These are phyloP conservation scores for Chlorencoelia australis DNA, from an alignment of 2,329 filamentous ascomycete species.

Conservation along the genomic window DNA sequence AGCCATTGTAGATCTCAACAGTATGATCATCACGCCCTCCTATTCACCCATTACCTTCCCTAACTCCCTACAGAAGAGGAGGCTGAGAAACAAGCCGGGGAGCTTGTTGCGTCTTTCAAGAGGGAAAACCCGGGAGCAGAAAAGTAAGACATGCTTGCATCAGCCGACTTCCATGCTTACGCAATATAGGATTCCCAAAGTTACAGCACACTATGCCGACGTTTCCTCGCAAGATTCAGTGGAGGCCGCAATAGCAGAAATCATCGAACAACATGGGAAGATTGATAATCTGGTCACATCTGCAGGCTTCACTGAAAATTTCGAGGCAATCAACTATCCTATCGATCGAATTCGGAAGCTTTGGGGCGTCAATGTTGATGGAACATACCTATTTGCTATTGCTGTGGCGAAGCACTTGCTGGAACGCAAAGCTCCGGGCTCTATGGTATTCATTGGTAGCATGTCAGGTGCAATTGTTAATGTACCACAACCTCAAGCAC, in stretches of 20 bases:
- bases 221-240: slow-evolving; percentile 76
- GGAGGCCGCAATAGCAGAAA: slow-evolving; percentile 56
- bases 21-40: slow-evolving; percentile 38
- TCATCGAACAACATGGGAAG: slow-evolving; percentile 62
- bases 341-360: slow-evolving; percentile 86
- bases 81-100: slow-evolving; percentile 64
- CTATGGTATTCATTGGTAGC: slow-evolving; percentile 89
- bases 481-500: slow-evolving; percentile 84
- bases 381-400: slow-evolving; percentile 81
- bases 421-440: slow-evolving; percentile 66
- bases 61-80: slow-evolving; percentile 56
- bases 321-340: slow-evolving; percentile 82
- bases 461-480: slow-evolving; percentile 95
- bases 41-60: slow-evolving; percentile 6
- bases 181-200: slow-evolving; percentile 54
- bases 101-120: slow-evolving; percentile 65
- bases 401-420: slow-evolving; percentile 82
- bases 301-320: slow-evolving; percentile 96
- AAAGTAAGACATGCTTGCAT: slow-evolving; percentile 36
- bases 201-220: slow-evolving; percentile 85
- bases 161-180: slow-evolving; percentile 3
- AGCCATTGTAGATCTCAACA: slow-evolving; percentile 89
- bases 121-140: slow-evolving; percentile 69
- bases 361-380: slow-evolving; percentile 88
- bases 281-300: slow-evolving; percentile 91